Evolutionary conservation across 176 grass and related monocot species (phyloP).

Genomic region (Puccinellia tenuiflora): DNA sequence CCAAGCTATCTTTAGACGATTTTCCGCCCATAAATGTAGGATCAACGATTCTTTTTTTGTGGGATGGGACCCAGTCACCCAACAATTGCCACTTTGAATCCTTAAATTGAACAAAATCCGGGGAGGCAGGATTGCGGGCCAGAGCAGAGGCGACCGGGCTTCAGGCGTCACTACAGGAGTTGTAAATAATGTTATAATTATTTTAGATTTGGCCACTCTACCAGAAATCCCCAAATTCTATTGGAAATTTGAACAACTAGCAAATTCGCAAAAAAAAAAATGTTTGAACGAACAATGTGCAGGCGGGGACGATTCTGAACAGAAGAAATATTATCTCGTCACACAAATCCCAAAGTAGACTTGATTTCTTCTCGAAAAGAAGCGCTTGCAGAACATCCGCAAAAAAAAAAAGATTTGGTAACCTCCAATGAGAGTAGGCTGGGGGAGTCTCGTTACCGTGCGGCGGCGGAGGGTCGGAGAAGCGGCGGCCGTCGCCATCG

Average conservation of each 20-base stretch:
- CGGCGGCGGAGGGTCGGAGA: not conserved
- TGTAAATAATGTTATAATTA: not conserved
- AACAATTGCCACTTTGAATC: not conserved
- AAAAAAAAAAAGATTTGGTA: not conserved
- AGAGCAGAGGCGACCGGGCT: not conserved
- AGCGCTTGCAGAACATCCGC: not conserved
- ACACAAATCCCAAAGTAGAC: not conserved
- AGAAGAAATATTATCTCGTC: not conserved
- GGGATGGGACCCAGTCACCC: not conserved
- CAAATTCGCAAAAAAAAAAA: not conserved
- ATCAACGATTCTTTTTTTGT: not conserved
- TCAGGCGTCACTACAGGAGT: not conserved
- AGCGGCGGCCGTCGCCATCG: not conserved
- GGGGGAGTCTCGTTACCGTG: not conserved
- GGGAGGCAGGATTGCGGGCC: not conserved
- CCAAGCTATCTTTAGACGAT: not conserved
- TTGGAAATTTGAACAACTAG: not conserved
- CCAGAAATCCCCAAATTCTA: not conserved
- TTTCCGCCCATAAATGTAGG: not conserved
- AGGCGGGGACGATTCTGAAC: not conserved
- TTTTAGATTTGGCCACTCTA: not conserved
- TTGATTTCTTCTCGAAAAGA: not conserved
- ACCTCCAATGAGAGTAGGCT: not conserved
- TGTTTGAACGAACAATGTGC: not conserved
- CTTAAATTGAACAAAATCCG: not conserved